phyloP scores from a whole-genome alignment of 345 rosid species.

The Salix suchowensis region DNA sequence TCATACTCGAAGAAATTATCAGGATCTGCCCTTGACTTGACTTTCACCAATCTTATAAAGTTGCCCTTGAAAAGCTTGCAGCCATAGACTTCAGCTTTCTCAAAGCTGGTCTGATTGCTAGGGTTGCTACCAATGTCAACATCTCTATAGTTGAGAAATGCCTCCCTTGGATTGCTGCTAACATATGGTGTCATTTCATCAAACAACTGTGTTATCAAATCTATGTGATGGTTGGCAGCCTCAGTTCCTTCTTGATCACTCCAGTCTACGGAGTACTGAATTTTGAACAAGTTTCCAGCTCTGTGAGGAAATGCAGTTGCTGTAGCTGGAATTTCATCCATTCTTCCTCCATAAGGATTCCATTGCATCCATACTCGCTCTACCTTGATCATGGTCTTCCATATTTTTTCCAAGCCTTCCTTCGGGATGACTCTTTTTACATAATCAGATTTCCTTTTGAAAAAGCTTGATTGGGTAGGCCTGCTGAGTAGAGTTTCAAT shows the following conservation, averaged over 20 bases:
- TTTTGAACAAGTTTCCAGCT: slow-evolving; percentile 8
- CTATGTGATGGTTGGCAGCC: neutral
- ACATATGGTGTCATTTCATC: neutral
- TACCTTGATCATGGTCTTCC: slow-evolving; percentile 4
- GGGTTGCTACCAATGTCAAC: neutral
- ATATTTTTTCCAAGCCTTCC: neutral
- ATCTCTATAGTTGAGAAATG: slow-evolving; percentile 3
- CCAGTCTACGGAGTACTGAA: slow-evolving; percentile 8
- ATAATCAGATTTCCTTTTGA: slow-evolving; percentile 5
- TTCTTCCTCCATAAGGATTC: slow-evolving; percentile 19
- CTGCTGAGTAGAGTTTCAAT: neutral
- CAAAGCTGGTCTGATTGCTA: neutral
- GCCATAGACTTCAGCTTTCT: slow-evolving; percentile 1
- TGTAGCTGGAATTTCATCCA: slow-evolving; percentile 1
- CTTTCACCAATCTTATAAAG: neutral
- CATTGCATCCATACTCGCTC: neutral
- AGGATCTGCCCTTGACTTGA: slow-evolving; percentile 1
- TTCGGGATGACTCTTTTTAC: neutral
- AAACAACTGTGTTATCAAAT: neutral
- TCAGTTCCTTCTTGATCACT: neutral
- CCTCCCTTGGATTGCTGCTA: neutral
- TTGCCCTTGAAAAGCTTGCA: neutral
- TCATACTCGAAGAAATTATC: slow-evolving; percentile 7
- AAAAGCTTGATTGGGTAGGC: neutral
- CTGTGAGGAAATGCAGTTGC: slow-evolving; percentile 13